Base-by-base conservation (phyloP, 176 grass and related monocot species). In the Thalia dealbata region DNA sequence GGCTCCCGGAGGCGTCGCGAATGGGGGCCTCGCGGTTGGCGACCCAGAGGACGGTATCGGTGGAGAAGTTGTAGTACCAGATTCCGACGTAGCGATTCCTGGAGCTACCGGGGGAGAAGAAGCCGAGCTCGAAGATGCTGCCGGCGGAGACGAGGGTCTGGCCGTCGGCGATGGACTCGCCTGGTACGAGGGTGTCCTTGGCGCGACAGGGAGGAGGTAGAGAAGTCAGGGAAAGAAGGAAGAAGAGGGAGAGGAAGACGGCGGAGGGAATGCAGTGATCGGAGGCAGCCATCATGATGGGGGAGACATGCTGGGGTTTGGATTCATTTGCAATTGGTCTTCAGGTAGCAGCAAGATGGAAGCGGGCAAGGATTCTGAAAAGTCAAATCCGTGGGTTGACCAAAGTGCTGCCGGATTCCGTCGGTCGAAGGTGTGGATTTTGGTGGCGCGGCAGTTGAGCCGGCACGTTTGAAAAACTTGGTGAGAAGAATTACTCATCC, bases 1-100 rank as follows among this genome's bases (percentile, higher is more conserved):
- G 77, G 52, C 69, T 55, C 72, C 70, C 28, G 8, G 80, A 51
- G 18, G 35, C 13, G 9, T 75, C 82, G 50, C 12, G 38, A 3
- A 88, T 59, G 6, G 85, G 85, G 21, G 51, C 52, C 51, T 88
- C 67, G 59, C 89, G 85, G 85, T 91, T 91, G 77, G 85, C 89
- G 10, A 91, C 82, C 89, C 89, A 91, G 10, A 73, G 52, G 60
- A 81, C 77, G n/a, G 85, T 88, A 58, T 69, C 70, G 24, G 82
- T 67, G 1, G 14, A n/a, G 3, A 86, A 76, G 0, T 41, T 52
- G 51, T 75, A 51, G 82, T 85, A 91, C 75, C 24, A 68, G 65
- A 91, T 70, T 21, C 85, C 89, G 51, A 91, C 74, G 77, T 91
- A 91, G 50, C 78, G 26, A 59, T 72, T 56, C 18, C 13, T 28